Evolutionary conservation across 2,329 filamentous ascomycete genomes (phyloP), one percentile per base, ranked within the genome.

Genomic region (Colletotrichum siamense): DNA sequence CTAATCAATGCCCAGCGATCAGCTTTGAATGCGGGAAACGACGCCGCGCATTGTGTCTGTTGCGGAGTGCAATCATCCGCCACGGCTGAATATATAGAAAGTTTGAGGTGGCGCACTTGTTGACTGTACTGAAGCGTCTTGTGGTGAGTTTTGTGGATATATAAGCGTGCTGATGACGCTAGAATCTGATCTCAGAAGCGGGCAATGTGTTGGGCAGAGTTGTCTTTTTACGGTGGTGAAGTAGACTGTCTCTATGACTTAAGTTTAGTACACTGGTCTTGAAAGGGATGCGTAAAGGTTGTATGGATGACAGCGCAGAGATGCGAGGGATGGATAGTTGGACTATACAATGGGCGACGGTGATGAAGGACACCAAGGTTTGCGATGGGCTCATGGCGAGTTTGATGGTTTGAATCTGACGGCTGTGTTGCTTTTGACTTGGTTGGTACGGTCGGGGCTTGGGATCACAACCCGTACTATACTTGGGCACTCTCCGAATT

Each of bases 341-440:
- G 44, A 0, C 1, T 49, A 22, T 2, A 49, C n/a, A 13, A 0
- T 22, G n/a, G 3, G 3, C n/a, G 10, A 49, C 10, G n/a, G 44
- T 0, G 10, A 22, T 22, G 44, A 49, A 13, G 9, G 0, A 49
- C 10, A 3, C 1, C 0, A 22, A 3, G 3, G 10, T 4, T 0
- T 2, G 3, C 2, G n/a, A 49, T 12, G 2, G 1, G 3, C 3
- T 49, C 1, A 4, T 13, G 44, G 5, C 0, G 6, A 22, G 18
- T 22, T 22, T 12, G 44, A 6, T 0, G 5, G 8, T 9, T 9
- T 18, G 16, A 18, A 18, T n/a, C n/a, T 12, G 18, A 49, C 4
- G 0, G 18, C 39, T 49, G 18, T 49, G 18, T 49, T n/a, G 39
- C 18, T 44, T 10, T 44, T n/a, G 0, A 10, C 8, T n/a, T 10